Conservation (phyloP, 2,329 filamentous ascomycete species). For the Drechslerella coelobrocha region DNA sequence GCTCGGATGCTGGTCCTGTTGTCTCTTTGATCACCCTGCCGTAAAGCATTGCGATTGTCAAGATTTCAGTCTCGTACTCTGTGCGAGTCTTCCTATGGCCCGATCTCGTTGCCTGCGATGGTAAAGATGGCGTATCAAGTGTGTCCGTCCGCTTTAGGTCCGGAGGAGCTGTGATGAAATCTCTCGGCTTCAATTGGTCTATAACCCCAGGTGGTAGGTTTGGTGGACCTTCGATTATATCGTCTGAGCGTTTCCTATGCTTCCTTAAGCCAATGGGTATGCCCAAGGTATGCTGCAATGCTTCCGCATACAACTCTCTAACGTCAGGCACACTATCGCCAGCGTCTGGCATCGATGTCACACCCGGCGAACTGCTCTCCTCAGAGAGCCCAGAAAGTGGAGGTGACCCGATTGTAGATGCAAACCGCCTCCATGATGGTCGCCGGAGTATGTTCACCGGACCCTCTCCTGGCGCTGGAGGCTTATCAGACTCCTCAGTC, state of each 20-base stretch:
- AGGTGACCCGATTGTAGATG: conserved; percentile 33
- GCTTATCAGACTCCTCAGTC: conserved; percentile 11
- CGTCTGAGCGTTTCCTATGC: conserved; percentile 22
- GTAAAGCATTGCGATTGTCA: conserved; percentile 39
- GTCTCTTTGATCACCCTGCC: conserved; percentile 30
- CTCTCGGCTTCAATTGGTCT: conserved; percentile 16
- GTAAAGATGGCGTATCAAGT: neutral
- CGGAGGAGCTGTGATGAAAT: conserved; percentile 36
- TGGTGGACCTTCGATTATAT: conserved; percentile 8
- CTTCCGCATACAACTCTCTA: conserved; percentile 40
- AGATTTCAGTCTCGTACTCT: conserved; percentile 39
- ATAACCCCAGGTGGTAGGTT: conserved; percentile 14
- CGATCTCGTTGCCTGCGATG: neutral
- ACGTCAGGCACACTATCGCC: conserved; percentile 18
- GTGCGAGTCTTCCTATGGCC: conserved; percentile 22
- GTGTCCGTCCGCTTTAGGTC: conserved; percentile 16
- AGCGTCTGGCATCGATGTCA: conserved; percentile 14
- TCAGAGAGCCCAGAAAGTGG: conserved; percentile 44
- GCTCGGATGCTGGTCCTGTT: conserved; percentile 20
- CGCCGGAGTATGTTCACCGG: conserved; percentile 26
- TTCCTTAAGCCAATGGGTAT: conserved; percentile 19
- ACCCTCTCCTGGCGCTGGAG: conserved; percentile 17
- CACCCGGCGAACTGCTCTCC: conserved; percentile 16
- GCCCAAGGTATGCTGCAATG: conserved; percentile 28
- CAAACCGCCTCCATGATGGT: conserved; percentile 43